phyloP scores from a whole-genome alignment of 257 asterid species.

The Phtheirospermum japonicum region DNA sequence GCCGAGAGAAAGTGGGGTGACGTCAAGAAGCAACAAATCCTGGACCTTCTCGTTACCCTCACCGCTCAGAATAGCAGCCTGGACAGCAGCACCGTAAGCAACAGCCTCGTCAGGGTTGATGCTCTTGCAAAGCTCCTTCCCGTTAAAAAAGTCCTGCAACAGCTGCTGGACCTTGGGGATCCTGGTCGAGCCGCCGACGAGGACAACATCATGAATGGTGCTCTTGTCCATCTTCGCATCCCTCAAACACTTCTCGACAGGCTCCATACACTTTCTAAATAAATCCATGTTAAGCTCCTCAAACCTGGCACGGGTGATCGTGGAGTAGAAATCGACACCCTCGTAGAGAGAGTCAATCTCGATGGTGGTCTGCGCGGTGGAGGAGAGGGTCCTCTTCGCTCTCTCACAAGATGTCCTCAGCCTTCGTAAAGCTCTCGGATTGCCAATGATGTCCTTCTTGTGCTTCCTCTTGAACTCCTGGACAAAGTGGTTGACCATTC shows the following conservation, averaged over 20 bases:
- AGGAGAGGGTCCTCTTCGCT: slow-evolving; percentile 80
- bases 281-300: slow-evolving; percentile 89
- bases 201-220: slow-evolving; percentile 64
- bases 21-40: slow-evolving; percentile 67
- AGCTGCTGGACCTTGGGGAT: slow-evolving; percentile 78
- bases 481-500: slow-evolving; percentile 82
- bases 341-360: slow-evolving; percentile 72
- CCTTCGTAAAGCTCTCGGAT: slow-evolving; percentile 72
- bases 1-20: slow-evolving; percentile 76
- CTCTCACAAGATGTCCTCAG: slow-evolving; percentile 80
- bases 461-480: slow-evolving; percentile 80
- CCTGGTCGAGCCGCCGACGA: slow-evolving; percentile 79
- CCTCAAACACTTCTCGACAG: slow-evolving; percentile 77
- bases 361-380: slow-evolving; percentile 82
- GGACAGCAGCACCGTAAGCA: slow-evolving; percentile 87
- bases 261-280: slow-evolving; percentile 79
- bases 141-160: slow-evolving; percentile 77
- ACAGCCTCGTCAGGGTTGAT: slow-evolving; percentile 87
- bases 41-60: slow-evolving; percentile 89
- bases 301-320: slow-evolving; percentile 77
- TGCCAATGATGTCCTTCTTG: slow-evolving; percentile 72
- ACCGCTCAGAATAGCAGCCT: slow-evolving; percentile 79
- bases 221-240: slow-evolving; percentile 88
- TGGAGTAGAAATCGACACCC: slow-evolving; percentile 75
- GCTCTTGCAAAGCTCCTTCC: slow-evolving; percentile 88